Base-by-base conservation (phyloP, 2,329 filamentous ascomycete species). In the Colletotrichum musae region DNA sequence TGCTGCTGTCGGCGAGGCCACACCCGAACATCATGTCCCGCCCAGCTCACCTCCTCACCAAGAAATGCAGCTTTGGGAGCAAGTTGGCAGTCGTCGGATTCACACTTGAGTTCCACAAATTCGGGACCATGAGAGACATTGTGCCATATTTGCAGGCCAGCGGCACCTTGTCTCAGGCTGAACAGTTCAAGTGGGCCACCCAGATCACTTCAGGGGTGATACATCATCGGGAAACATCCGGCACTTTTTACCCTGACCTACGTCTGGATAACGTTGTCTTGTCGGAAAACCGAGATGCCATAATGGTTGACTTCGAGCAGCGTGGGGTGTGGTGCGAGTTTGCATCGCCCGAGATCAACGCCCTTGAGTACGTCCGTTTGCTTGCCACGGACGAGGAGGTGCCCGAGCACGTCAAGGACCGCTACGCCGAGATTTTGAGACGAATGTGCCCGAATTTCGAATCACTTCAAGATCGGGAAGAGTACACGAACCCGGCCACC, bases 251-350 rank as follows among this genome's bases (percentile, higher is more conserved):
- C 71, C 86, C 88, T 2, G 88, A 90, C 71, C 81, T 90, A 15
- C 85, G 88, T 15, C 83, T 90, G 5, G 88, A 90, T 75, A 90
- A 90, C 72, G 80, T 90, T 41, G 84, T 90, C 3, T 77, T 89
- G 15, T 85, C 86, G 1, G 79, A 80, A 24, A 73, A 78, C 1
- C 79, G 78, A 21, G 82, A 89, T 62, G 77, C 84, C 10, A 75
- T 90, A 73, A 86, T 91, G 83, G 83, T 90, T 5, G 88, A 91
- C 70, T 89, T 91, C 73, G 88, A 91, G 76, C 88, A 90, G 75
- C 84, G 88, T 39, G 88, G 88, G 7, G 87, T 89, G 2, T 90
- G 88, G 88, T 88, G 85, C 76, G 86, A 89, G 74, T 90, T 90
- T 75, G 86, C 85, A 1, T 82, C 88, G 1, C 88, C 88, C 0